Conservation (phyloP, 257 asterid species). For the Solanum pinnatisectum region DNA sequence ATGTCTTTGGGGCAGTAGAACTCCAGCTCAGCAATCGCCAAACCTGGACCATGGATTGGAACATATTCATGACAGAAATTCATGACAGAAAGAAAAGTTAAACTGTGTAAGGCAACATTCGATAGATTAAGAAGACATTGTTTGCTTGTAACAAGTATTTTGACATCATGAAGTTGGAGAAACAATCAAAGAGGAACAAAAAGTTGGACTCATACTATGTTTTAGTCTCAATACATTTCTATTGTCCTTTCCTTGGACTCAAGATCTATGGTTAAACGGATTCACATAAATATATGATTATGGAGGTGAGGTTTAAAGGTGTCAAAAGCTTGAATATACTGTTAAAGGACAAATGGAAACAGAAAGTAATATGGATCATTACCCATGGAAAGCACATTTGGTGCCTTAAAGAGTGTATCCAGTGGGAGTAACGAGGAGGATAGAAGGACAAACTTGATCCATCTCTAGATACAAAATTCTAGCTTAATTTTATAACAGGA, state of each 20-base stretch:
- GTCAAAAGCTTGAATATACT: background rate
- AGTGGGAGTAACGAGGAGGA: background rate
- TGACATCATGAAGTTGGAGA: background rate
- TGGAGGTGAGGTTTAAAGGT: background rate
- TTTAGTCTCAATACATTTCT: background rate
- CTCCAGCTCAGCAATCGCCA: slow-evolving; percentile 70
- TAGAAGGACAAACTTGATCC: background rate
- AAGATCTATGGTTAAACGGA: background rate
- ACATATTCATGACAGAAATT: background rate
- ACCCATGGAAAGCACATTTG: background rate
- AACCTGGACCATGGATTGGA: slow-evolving; percentile 26
- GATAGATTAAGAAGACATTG: background rate
- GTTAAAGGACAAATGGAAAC: background rate
- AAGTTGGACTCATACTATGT: background rate
- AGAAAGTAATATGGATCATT: background rate
- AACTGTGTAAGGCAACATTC: background rate
- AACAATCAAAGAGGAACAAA: background rate
- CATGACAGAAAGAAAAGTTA: background rate
- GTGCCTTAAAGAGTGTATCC: background rate
- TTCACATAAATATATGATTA: background rate
- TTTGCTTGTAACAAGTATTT: background rate
- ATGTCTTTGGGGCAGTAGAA: slow-evolving; percentile 53
- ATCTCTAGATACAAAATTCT: background rate
- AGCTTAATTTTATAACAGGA: background rate
- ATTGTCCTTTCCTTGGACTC: background rate